Evolutionary conservation across 176 grass and related monocot genomes (phyloP).

Genomic region (barley (Hordeum vulgare)): DNA sequence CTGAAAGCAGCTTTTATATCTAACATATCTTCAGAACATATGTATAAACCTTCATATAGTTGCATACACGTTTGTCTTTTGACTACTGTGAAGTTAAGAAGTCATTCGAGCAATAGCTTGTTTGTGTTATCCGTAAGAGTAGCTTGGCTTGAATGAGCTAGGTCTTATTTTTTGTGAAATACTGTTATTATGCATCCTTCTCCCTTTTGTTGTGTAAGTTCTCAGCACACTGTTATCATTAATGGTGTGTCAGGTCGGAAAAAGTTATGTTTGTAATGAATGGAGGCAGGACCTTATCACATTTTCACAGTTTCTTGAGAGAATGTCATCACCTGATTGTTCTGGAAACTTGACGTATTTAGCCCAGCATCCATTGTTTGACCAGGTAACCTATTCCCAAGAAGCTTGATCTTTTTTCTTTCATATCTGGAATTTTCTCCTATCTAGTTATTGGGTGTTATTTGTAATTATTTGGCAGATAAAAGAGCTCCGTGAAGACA

Average conservation of each 20-base stretch:
- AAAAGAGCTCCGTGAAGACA: constrained; percentile 72
- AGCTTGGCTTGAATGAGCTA: not conserved
- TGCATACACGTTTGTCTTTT: not conserved
- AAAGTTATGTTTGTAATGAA: constrained; percentile 64
- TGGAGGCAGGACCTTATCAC: constrained; percentile 88
- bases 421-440: not conserved
- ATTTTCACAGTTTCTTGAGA: constrained; percentile 87
- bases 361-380: constrained; percentile 85
- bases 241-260: constrained; percentile 65
- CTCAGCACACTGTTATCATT: not conserved
- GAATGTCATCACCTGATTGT: constrained; percentile 50
- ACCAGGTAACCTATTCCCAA: constrained; percentile 52
- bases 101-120: not conserved
- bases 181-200: not conserved
- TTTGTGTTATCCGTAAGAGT: not conserved
- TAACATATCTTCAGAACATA: not conserved
- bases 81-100: not conserved
- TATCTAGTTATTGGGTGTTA: not conserved
- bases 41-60: constrained; percentile 1
- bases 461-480: constrained; percentile 50
- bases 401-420: not conserved
- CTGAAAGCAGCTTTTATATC: not conserved
- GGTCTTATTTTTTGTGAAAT: not conserved
- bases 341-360: constrained; percentile 56
- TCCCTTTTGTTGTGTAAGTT: constrained; percentile 3